Conservation (phyloP, 495 filamentous ascomycete species). For the Darksidea phi region DNA sequence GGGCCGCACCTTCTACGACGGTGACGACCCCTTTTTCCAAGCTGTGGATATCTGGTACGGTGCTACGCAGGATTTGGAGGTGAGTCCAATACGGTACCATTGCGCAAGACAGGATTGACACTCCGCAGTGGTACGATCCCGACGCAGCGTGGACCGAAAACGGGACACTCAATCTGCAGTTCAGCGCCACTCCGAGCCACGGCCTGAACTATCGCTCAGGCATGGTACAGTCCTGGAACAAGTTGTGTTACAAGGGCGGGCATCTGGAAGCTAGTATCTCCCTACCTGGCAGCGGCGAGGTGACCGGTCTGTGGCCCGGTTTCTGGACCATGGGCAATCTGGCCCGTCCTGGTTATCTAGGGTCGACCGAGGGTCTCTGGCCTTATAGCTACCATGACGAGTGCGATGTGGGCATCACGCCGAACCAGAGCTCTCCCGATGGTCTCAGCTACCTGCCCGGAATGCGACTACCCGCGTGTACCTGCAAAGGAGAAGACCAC, state of each 20-base stretch:
- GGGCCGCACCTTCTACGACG: slow-evolving; percentile 70
- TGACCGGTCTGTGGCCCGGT: slow-evolving; percentile 74
- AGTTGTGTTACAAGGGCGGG: slow-evolving; percentile 74
- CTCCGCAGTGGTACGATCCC: slow-evolving; percentile 70
- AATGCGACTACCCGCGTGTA: slow-evolving; percentile 71
- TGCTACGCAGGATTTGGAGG: slow-evolving; percentile 72
- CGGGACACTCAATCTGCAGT: slow-evolving; percentile 65
- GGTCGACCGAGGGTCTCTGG: slow-evolving; percentile 74
- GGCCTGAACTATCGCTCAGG: slow-evolving; percentile 69
- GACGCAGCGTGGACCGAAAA: slow-evolving; percentile 69
- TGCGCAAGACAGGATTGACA: slow-evolving; percentile 1
- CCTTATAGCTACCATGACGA: slow-evolving; percentile 73
- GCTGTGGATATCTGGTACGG: slow-evolving; percentile 79
- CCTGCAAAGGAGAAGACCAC: slow-evolving; percentile 65
- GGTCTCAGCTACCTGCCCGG: slow-evolving; percentile 69
- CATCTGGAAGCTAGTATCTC: slow-evolving; percentile 76
- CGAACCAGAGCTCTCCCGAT: slow-evolving; percentile 70
- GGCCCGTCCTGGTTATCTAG: slow-evolving; percentile 66
- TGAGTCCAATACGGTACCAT: slow-evolving; percentile 30
- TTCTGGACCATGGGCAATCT: slow-evolving; percentile 81
- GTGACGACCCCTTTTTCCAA: slow-evolving; percentile 70
- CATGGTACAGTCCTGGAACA: slow-evolving; percentile 84
- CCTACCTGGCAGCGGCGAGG: slow-evolving; percentile 66
- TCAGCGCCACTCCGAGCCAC: slow-evolving; percentile 68
- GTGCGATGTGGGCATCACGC: slow-evolving; percentile 73